Conservation (phyloP, 1,284 basidiomycete species). For the Ustilago curta region DNA sequence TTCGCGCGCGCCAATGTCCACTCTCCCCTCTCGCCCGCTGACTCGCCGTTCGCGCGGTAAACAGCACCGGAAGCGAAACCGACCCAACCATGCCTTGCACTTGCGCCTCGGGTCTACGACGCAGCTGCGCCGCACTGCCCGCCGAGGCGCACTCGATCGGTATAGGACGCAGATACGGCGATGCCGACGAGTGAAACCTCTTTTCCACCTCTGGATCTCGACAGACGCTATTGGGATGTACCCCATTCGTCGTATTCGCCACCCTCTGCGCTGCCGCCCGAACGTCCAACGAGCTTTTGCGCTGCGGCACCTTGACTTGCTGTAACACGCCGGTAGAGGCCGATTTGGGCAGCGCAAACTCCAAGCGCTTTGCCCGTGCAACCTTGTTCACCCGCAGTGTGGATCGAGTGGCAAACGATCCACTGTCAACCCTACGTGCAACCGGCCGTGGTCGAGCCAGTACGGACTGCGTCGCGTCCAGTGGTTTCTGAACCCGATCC, state of each 20-base stretch:
- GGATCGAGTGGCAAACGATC: conserved; percentile 13
- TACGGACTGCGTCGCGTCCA: not conserved
- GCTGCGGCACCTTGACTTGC: conserved; percentile 22
- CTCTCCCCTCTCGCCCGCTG: conserved; percentile 21
- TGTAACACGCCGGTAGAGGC: conserved; percentile 4
- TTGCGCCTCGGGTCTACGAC: not conserved
- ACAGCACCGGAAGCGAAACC: conserved; percentile 22
- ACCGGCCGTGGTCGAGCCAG: conserved; percentile 25
- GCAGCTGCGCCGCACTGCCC: conserved; percentile 8
- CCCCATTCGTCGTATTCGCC: not conserved
- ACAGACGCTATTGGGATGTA: conserved; percentile 26
- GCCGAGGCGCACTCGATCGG: conserved; percentile 1
- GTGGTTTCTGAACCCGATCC: conserved; percentile 9
- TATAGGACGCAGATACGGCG: conserved; percentile 5
- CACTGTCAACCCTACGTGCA: not conserved
- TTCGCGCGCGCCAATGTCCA: not conserved
- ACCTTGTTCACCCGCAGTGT: not conserved
- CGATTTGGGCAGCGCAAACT: conserved; percentile 10
- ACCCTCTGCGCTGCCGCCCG: conserved; percentile 15
- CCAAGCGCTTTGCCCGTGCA: not conserved
- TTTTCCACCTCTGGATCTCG: not conserved
- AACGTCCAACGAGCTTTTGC: conserved; percentile 37
- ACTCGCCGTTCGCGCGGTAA: conserved; percentile 22
- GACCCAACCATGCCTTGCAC: conserved; percentile 4
- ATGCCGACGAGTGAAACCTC: conserved; percentile 21